Percentiles rank a stretch among this genome's conserved stretches.
These are phyloP conservation scores for Amoebophrya sp. DNA, from an alignment of 169 alveolate genomes.

Conservation along the genomic window DNA sequence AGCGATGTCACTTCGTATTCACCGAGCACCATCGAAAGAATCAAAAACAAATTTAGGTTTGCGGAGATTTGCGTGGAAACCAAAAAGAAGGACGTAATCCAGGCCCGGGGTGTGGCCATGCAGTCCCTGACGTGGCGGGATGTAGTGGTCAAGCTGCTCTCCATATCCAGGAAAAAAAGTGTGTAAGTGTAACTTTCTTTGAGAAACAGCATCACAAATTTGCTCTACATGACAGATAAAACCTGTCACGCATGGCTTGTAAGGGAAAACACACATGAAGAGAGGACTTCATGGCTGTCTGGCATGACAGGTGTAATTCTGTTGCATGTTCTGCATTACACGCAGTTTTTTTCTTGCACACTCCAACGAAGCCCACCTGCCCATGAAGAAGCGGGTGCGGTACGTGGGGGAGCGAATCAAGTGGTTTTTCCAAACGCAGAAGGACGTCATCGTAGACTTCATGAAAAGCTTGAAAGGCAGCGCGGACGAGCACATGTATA, in stretches of 20 bases:
- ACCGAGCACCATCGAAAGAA: background rate
- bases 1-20: no score
- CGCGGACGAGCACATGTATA: conserved; percentile 40
- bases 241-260: no score
- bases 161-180: no score
- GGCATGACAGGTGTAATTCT: no score
- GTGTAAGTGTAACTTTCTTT: no score
- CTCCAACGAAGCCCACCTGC: conserved; percentile 51
- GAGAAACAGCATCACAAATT: no score
- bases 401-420: conserved; percentile 39
- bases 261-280: no score
- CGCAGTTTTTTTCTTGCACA: no score
- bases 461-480: conserved; percentile 50
- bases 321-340: no score
- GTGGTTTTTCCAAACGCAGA: conserved; percentile 51
- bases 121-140: conserved; percentile 50
- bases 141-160: conserved; percentile 50
- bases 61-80: conserved; percentile 51
- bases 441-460: conserved; percentile 48
- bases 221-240: no score
- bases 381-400: conserved; percentile 38
- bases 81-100: conserved; percentile 50
- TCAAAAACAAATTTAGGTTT: conserved; percentile 43
- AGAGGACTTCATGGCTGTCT: no score
- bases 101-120: conserved; percentile 47